phyloP scores from a whole-genome alignment of 192 early-diverging fungal genomes.

The Radiomyces spectabilis region DNA sequence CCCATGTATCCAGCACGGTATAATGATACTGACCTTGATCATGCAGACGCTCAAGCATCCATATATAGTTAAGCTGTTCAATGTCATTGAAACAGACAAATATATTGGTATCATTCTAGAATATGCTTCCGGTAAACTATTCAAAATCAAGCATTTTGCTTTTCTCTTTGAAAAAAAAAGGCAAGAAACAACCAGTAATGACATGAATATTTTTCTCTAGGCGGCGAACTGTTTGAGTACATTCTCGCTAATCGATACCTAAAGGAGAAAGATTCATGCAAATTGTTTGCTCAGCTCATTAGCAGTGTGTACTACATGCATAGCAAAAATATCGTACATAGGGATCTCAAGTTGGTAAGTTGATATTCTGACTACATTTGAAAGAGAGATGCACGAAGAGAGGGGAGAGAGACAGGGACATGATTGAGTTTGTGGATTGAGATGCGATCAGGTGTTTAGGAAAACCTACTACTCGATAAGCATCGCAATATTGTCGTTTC shows the following conservation, averaged over 20 bases:
- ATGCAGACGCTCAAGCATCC: constrained; percentile 69
- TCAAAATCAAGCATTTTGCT: no score
- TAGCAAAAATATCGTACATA: constrained; percentile 85
- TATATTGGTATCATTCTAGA: constrained; percentile 85
- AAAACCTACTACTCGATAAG: constrained; percentile 88
- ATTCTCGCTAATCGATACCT: constrained; percentile 87
- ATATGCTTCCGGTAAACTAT: constrained; percentile 64
- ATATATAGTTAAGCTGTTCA: constrained; percentile 69
- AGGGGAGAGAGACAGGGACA: neutral
- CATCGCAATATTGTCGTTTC: constrained; percentile 92
- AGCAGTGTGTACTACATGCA: constrained; percentile 89
- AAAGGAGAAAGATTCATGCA: constrained; percentile 80
- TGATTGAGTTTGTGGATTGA: neutral
- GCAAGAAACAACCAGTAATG: neutral
- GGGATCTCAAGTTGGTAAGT: constrained; percentile 87
- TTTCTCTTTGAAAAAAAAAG: no score
- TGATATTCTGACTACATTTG: neutral
- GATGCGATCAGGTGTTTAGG: constrained; percentile 40
- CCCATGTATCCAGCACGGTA: neutral
- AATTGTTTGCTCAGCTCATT: constrained; percentile 87
- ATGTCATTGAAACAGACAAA: constrained; percentile 75
- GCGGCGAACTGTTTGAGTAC: constrained; percentile 94
- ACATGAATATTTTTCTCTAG: constrained; percentile 22
- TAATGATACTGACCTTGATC: neutral
- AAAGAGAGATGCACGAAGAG: neutral